phyloP scores from a whole-genome alignment of 352 stramenopile species.

The Plasmopara halstedii region DNA sequence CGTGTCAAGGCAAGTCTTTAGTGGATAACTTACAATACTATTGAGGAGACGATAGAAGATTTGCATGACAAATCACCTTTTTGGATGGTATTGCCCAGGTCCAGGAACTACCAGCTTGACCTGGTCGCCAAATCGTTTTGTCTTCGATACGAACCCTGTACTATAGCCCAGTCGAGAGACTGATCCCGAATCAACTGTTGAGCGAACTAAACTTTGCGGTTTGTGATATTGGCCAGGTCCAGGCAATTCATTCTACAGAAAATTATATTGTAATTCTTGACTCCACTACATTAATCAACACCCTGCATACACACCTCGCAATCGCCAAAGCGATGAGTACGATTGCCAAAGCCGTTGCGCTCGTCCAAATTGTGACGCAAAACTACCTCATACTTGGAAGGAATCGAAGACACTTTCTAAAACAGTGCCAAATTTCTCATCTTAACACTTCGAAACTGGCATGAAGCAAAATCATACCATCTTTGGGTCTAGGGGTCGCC shows the following conservation, averaged over 20 bases:
- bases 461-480: constrained; percentile 4
- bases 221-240: constrained; percentile 69
- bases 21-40: neutral
- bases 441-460: neutral
- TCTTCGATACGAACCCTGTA: constrained; percentile 72
- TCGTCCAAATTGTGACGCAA: constrained; percentile 51
- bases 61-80: constrained; percentile 18
- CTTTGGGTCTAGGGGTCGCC: constrained; percentile 12
- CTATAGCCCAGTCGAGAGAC: constrained; percentile 69
- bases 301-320: constrained; percentile 25
- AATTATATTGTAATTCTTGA: neutral
- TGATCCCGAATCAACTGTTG: constrained; percentile 50
- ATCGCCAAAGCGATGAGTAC: constrained; percentile 58
- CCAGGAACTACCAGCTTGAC: constrained; percentile 41
- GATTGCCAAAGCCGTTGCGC: constrained; percentile 57
- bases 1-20: neutral
- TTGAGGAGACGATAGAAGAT: neutral
- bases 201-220: constrained; percentile 47
- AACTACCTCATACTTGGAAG: constrained; percentile 73
- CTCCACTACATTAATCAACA: neutral
- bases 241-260: constrained; percentile 54
- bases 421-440: neutral
- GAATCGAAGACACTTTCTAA: constrained; percentile 61
- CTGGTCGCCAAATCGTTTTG: constrained; percentile 57
- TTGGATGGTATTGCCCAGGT: constrained; percentile 58